A percentile compares a stretch with the other conserved stretches of the same genome.
phyloP scores from a whole-genome alignment of 2,329 filamentous ascomycete species.

The Colletotrichum liriopes region DNA sequence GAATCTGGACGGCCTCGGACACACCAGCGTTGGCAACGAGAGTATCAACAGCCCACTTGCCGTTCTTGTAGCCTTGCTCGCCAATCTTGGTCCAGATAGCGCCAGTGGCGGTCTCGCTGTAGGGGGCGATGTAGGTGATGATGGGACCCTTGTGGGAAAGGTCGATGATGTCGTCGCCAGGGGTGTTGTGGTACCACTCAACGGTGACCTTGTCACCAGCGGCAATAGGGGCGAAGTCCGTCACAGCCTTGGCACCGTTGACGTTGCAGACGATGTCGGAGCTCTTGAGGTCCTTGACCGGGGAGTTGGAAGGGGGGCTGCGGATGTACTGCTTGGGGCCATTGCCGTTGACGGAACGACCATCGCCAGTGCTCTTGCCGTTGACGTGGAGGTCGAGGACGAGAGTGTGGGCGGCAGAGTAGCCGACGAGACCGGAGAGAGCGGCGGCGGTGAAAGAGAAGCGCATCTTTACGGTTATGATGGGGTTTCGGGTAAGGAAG shows the following conservation, averaged over 20 bases:
- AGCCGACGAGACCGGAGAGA: conserved; percentile 53
- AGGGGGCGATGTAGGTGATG: conserved; percentile 66
- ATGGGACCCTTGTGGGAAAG: conserved; percentile 68
- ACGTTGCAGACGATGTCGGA: conserved; percentile 62
- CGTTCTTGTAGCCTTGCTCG: conserved; percentile 55
- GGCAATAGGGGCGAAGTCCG: conserved; percentile 59
- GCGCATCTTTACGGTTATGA: conserved; percentile 52
- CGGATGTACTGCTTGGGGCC: conserved; percentile 61
- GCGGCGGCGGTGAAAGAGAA: conserved; percentile 48
- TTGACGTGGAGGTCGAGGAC: conserved; percentile 65
- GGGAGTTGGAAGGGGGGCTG: conserved; percentile 60
- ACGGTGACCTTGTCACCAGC: conserved; percentile 64
- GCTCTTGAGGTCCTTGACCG: conserved; percentile 61
- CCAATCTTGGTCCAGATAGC: conserved; percentile 67
- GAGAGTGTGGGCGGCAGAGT: conserved; percentile 61
- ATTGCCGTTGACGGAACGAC: conserved; percentile 52
- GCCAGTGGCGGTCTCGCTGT: conserved; percentile 59
- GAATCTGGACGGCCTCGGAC: conserved; percentile 62
- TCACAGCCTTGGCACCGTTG: conserved; percentile 54
- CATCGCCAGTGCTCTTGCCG: conserved; percentile 53
- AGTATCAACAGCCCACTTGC: conserved; percentile 60
- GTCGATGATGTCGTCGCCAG: conserved; percentile 68
- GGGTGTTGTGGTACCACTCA: conserved; percentile 68
- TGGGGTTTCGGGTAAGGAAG: neutral
- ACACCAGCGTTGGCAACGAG: conserved; percentile 66